phyloP scores from a whole-genome alignment of 495 filamentous ascomycete genomes.

The Daldinia caldariorum region DNA sequence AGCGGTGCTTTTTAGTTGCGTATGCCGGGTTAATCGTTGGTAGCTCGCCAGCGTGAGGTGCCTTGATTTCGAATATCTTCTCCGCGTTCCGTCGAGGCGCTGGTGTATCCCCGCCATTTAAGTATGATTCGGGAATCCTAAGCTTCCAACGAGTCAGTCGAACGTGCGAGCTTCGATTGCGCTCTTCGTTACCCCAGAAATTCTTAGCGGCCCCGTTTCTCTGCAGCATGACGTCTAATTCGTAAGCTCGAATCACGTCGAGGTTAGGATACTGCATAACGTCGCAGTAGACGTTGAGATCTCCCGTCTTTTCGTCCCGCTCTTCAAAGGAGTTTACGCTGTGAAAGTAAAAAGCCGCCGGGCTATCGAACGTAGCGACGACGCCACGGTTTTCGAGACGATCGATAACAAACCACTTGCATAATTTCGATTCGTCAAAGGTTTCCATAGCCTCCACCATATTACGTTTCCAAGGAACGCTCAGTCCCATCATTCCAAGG shows the following conservation, averaged over 20 bases:
- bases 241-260: slow-evolving; percentile 65
- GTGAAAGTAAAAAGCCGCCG: slow-evolving; percentile 79
- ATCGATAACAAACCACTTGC: slow-evolving; percentile 77
- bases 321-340: slow-evolving; percentile 79
- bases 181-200: slow-evolving; percentile 48
- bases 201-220: slow-evolving; percentile 36
- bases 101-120: not conserved
- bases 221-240: slow-evolving; percentile 68
- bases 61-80: slow-evolving; percentile 54
- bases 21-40: slow-evolving; percentile 73
- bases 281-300: slow-evolving; percentile 67
- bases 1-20: slow-evolving; percentile 65
- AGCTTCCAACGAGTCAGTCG: slow-evolving; percentile 61
- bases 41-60: slow-evolving; percentile 63
- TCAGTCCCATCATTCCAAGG: slow-evolving; percentile 57
- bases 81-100: slow-evolving; percentile 29
- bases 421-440: slow-evolving; percentile 61
- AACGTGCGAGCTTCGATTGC: slow-evolving; percentile 48
- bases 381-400: slow-evolving; percentile 62
- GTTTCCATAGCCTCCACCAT: slow-evolving; percentile 64
- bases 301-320: slow-evolving; percentile 37
- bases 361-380: slow-evolving; percentile 66
- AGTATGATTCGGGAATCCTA: slow-evolving; percentile 39
- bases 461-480: slow-evolving; percentile 66
- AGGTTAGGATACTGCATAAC: slow-evolving; percentile 63